Evolutionary conservation across 768 basidiomycete genomes (phyloP).

Genomic region (Tricholoma furcatifolium): DNA sequence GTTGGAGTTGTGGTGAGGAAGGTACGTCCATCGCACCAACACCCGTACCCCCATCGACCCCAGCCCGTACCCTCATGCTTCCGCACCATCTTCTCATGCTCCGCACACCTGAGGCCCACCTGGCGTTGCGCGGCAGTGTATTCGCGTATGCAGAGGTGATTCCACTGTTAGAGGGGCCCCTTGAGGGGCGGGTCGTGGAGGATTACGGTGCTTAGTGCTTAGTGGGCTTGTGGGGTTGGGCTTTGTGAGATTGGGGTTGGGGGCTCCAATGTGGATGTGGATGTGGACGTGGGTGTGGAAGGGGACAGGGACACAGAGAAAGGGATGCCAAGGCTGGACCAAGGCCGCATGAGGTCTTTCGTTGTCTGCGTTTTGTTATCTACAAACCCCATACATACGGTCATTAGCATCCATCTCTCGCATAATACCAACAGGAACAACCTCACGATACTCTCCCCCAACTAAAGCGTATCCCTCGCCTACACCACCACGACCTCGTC

Average conservation of each 20-base stretch:
- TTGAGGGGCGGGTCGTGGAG: constrained; percentile 58
- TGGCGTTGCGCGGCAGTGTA: constrained; percentile 39
- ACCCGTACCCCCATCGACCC: too few species aligned
- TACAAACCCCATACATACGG: constrained; percentile 9
- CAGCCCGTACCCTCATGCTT: neutral
- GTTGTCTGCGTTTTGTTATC: constrained; percentile 54
- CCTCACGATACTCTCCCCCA: constrained; percentile 67
- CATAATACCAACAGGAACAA: constrained; percentile 13
- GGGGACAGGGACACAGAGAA: neutral
- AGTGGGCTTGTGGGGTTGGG: constrained; percentile 30
- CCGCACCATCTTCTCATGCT: neutral
- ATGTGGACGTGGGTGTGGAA: neutral
- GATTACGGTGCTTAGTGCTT: constrained; percentile 44
- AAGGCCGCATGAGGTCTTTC: constrained; percentile 75
- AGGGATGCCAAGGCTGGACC: constrained; percentile 39
- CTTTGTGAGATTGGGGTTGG: too few species aligned
- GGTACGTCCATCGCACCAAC: too few species aligned
- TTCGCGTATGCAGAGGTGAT: constrained; percentile 76
- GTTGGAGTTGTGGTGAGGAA: neutral
- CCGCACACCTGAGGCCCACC: constrained; percentile 7
- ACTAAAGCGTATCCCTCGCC: constrained; percentile 77
- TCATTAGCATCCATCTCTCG: neutral
- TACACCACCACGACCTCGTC: constrained; percentile 60
- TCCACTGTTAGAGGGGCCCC: constrained; percentile 71
- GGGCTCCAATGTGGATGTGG: too few species aligned